These are phyloP conservation scores for Penicillium psychrofluorescens DNA, from an alignment of 495 filamentous ascomycete species.

Conservation along the genomic window DNA sequence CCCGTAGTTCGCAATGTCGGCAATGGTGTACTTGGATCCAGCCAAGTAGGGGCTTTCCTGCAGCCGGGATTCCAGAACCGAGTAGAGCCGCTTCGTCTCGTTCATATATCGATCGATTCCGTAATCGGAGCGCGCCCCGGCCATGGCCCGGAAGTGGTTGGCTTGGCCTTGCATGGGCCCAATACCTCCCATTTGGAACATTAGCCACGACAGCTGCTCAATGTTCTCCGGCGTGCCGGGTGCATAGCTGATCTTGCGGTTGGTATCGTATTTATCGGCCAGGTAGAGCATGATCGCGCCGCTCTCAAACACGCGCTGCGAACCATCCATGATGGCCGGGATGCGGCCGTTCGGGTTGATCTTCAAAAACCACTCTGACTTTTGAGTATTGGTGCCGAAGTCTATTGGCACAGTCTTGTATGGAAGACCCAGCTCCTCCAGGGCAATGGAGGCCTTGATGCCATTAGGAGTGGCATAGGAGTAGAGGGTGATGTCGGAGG, in stretches of 20 bases:
- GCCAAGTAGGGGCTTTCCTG: slow-evolving; percentile 35
- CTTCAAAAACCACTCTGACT: slow-evolving; percentile 72
- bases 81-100: slow-evolving; percentile 32
- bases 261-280: slow-evolving; percentile 36
- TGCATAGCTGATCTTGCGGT: slow-evolving; percentile 35
- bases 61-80: slow-evolving; percentile 35
- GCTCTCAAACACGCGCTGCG: slow-evolving; percentile 39
- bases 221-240: slow-evolving; percentile 34
- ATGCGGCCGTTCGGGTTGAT: slow-evolving; percentile 92
- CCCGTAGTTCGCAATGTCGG: slow-evolving; percentile 31
- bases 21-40: slow-evolving; percentile 34
- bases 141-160: slow-evolving; percentile 35
- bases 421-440: slow-evolving; percentile 70
- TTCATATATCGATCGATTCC: slow-evolving; percentile 32
- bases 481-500: slow-evolving; percentile 30
- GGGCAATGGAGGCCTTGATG: slow-evolving; percentile 65
- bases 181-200: slow-evolving; percentile 36
- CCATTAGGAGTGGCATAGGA: slow-evolving; percentile 32
- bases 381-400: slow-evolving; percentile 62
- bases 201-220: slow-evolving; percentile 39
- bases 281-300: slow-evolving; percentile 44
- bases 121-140: slow-evolving; percentile 28
- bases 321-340: slow-evolving; percentile 52
- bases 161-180: slow-evolving; percentile 41
- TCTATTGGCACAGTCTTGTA: slow-evolving; percentile 58